phyloP scores from a whole-genome alignment of 768 basidiomycete species.

The Hygrocybe punicea region DNA sequence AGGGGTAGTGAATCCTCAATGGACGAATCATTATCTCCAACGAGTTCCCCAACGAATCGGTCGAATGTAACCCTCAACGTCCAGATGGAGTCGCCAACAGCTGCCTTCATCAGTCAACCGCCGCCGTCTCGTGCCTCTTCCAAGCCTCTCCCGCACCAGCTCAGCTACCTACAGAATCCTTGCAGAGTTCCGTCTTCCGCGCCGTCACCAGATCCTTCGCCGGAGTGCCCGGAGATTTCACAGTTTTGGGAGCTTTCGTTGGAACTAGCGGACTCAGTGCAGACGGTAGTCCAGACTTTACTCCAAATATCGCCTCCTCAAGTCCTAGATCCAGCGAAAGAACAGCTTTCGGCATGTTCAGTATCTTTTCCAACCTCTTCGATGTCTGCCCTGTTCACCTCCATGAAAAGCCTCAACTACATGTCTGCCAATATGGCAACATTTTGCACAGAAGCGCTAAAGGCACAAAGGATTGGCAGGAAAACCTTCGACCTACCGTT shows the following conservation, averaged over 20 bases:
- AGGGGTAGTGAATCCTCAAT: background rate
- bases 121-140: slow-evolving; percentile 69
- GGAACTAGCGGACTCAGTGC: slow-evolving; percentile 87
- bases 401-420: slow-evolving; percentile 92
- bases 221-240: slow-evolving; percentile 28
- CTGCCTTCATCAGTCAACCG: slow-evolving; percentile 20
- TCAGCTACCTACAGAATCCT: slow-evolving; percentile 74
- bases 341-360: slow-evolving; percentile 88
- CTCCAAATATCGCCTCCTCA: slow-evolving; percentile 88
- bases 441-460: slow-evolving; percentile 37
- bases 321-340: slow-evolving; percentile 86
- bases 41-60: background rate
- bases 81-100: background rate
- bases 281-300: slow-evolving; percentile 87
- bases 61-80: background rate
- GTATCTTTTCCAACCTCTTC: slow-evolving; percentile 84
- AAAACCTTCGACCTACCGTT: background rate
- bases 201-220: slow-evolving; percentile 18
- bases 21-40: background rate
- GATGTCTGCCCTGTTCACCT: slow-evolving; percentile 82
- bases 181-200: slow-evolving; percentile 32
- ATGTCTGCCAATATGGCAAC: slow-evolving; percentile 80
- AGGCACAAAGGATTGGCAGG: slow-evolving; percentile 7
- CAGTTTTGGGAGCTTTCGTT: slow-evolving; percentile 69
- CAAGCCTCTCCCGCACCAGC: slow-evolving; percentile 73